Conservation (phyloP, 2,329 filamentous ascomycete species). For the Calonectria henricotiae region DNA sequence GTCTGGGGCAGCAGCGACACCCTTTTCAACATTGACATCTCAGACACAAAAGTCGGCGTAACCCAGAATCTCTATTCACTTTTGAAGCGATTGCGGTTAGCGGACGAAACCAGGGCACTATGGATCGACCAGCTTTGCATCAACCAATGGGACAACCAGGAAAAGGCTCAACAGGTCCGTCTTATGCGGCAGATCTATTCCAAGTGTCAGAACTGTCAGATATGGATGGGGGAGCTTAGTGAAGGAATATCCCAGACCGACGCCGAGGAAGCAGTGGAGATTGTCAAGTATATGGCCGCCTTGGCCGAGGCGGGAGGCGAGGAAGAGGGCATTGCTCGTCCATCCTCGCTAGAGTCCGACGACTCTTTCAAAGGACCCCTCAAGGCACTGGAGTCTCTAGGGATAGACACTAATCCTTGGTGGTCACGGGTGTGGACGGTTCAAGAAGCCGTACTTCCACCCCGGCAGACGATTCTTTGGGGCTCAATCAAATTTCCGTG, state of each 20-base stretch:
- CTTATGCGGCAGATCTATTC: conserved; percentile 38
- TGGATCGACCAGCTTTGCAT: conserved; percentile 42
- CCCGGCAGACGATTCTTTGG: conserved; percentile 27
- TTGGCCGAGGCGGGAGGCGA: conserved; percentile 11
- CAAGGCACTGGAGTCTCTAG: conserved; percentile 31
- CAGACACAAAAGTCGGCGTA: conserved; percentile 32
- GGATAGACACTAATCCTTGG: conserved; percentile 29
- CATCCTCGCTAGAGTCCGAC: conserved; percentile 16
- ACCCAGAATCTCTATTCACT: conserved; percentile 30
- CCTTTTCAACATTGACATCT: conserved; percentile 27
- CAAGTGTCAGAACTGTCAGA: conserved; percentile 21
- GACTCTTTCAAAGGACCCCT: conserved; percentile 23
- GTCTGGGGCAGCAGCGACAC: conserved; percentile 32
- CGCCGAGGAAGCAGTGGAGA: conserved; percentile 27
- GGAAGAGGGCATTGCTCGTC: conserved; percentile 9
- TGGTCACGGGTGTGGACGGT: conserved; percentile 37
- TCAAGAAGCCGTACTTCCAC: conserved; percentile 38
- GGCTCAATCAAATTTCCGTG: conserved; percentile 31
- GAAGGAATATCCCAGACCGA: conserved; percentile 12
- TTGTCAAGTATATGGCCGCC: conserved; percentile 38
- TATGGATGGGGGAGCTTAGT: conserved; percentile 38
- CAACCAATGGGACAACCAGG: conserved; percentile 39
- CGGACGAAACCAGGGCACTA: conserved; percentile 19
- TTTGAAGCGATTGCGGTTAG: conserved; percentile 24
- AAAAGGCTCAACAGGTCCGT: conserved; percentile 35